Evolutionary conservation across 2,329 filamentous ascomycete genomes (phyloP).

Genomic region (Aspergillus fumigatiaffinis): DNA sequence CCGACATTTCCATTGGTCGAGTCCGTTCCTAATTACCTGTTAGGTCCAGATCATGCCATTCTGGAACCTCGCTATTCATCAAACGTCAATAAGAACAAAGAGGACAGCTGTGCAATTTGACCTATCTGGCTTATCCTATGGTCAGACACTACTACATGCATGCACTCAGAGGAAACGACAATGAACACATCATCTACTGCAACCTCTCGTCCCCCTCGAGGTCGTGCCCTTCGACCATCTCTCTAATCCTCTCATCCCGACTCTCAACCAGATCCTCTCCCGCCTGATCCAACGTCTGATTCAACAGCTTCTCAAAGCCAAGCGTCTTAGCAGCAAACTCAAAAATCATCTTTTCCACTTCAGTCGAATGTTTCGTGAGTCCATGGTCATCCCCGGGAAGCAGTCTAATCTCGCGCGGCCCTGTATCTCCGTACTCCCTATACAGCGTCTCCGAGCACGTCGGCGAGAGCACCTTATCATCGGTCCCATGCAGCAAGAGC

Average conservation of each 20-base stretch:
- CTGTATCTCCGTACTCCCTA: constrained; percentile 32
- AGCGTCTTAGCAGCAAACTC: constrained; percentile 36
- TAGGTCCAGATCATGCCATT: not conserved
- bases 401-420: constrained; percentile 32
- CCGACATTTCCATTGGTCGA: not conserved
- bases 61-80: too few relatives aligned
- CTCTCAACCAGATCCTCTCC: constrained; percentile 19
- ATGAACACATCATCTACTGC: too few relatives aligned
- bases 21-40: not conserved
- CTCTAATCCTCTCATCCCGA: constrained; percentile 20
- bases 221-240: constrained; percentile 35
- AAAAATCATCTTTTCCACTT: constrained; percentile 39
- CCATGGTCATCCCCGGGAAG: constrained; percentile 44
- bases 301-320: constrained; percentile 21
- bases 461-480: constrained; percentile 32
- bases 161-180: too few relatives aligned
- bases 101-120: too few relatives aligned
- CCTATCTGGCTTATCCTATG: too few relatives aligned
- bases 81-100: too few relatives aligned
- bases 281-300: constrained; percentile 11
- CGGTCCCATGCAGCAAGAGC: constrained; percentile 39
- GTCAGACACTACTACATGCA: too few relatives aligned
- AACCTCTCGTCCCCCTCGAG: constrained; percentile 18
- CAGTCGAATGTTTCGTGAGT: constrained; percentile 32
- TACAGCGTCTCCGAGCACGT: constrained; percentile 36